Evolutionary conservation across 495 filamentous ascomycete species (phyloP), one percentile per base, ranked within the genome.

Genomic region (Cercophora sp.): DNA sequence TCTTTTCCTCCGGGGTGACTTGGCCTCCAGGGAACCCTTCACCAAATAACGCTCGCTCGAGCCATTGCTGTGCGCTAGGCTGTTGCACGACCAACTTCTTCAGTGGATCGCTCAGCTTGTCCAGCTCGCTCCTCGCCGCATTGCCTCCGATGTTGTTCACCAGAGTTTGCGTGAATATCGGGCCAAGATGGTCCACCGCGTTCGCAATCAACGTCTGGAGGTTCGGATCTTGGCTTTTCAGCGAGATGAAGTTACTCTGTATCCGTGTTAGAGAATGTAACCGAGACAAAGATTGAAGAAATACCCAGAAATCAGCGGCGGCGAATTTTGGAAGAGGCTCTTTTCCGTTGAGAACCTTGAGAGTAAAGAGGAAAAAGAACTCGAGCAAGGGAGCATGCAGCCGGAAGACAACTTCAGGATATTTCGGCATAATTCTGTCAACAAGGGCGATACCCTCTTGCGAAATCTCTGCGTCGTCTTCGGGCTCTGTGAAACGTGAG

Each of bases 301-400:
- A 63, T 58, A 88, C 83, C 91, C 91, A 96, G 58, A 96, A 92
- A 22, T 83, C 77, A 23, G 84, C 81, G 0, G 91, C 85, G 4
- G 88, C 82, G 31, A 79, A 80, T 64, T 96, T 92, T 1, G 90
- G 87, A 26, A 96, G 74, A 0, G 86, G 80, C 29, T 96, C 91
- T 2, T 77, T 79, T 8, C 84, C 84, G 31, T 79, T 73, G 16
- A 98, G 69, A 29, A 87, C 81, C 54, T 84, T 75, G 31, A 96
- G 77, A 1, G 82, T 80, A 63, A 96, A 95, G 24, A 85, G 69
- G 61, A 96, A 83, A n/a, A 93, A 74, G 51, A 79, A 79, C 54
- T 85, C 81, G 16, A 88, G 71, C 16, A 80, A 70, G 5, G 72
- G 66, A 4, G 69, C 51, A 1, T 76, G 68, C 16, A 71, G 66